Conservation (phyloP, 257 asterid genomes). For the Buddleja alternifolia region DNA sequence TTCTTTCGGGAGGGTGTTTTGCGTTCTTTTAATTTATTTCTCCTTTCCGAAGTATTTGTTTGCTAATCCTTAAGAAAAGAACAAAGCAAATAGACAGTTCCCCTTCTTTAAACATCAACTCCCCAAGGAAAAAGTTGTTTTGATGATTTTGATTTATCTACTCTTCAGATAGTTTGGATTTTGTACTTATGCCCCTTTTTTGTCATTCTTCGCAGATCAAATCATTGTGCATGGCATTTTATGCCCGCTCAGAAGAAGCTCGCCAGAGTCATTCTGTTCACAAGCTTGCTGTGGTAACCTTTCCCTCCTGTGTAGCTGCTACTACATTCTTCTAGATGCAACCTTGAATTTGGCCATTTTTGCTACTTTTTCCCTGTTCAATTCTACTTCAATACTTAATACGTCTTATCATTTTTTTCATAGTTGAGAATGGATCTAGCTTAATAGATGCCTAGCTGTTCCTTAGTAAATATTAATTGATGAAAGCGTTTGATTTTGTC, state of each 20-base stretch:
- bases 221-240: constrained; percentile 99
- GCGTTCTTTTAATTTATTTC: neutral
- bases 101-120: neutral
- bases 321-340: constrained; percentile 24
- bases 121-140: neutral
- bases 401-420: neutral
- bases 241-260: constrained; percentile 97
- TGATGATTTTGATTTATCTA: constrained; percentile 5
- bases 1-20: neutral
- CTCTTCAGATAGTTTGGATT: constrained; percentile 16
- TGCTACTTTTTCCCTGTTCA: constrained; percentile 3
- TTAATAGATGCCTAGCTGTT: constrained; percentile 5
- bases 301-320: constrained; percentile 27
- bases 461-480: neutral
- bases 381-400: constrained; percentile 2
- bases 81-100: neutral
- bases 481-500: neutral
- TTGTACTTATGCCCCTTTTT: neutral
- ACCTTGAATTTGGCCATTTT: constrained; percentile 10
- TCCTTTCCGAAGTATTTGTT: constrained; percentile 13
- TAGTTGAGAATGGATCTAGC: constrained; percentile 17
- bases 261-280: constrained; percentile 95
- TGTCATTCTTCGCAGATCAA: constrained; percentile 60
- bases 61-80: neutral
- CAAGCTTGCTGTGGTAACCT: constrained; percentile 90